phyloP scores from a whole-genome alignment of 2,329 filamentous ascomycete genomes.

The Fusarium hainanense region DNA sequence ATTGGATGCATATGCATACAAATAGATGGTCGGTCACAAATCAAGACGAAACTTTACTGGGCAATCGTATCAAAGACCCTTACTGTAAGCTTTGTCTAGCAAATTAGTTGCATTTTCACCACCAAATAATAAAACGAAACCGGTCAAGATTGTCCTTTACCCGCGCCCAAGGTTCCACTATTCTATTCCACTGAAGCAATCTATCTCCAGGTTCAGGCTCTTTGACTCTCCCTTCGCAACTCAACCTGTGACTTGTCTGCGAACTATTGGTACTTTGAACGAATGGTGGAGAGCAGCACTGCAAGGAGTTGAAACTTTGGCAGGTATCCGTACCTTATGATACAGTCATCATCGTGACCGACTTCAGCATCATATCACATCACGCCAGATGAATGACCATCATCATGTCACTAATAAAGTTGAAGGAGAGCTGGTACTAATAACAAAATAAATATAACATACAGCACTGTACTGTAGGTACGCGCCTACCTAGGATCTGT shows the following conservation, averaged over 20 bases:
- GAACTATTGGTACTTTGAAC: slow-evolving; percentile 10
- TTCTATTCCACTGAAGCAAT: neutral
- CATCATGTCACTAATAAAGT: slow-evolving; percentile 12
- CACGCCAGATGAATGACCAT: slow-evolving; percentile 10
- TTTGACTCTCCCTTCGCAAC: slow-evolving; percentile 7
- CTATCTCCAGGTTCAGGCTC: neutral
- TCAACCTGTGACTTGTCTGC: slow-evolving; percentile 24
- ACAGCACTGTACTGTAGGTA: neutral
- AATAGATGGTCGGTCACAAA: neutral
- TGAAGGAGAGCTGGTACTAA: neutral
- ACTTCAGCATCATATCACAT: slow-evolving; percentile 21
- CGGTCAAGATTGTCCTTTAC: slow-evolving; percentile 16
- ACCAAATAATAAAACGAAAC: slow-evolving; percentile 2
- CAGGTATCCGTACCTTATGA: neutral
- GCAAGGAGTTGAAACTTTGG: slow-evolving; percentile 7
- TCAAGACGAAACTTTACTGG: slow-evolving; percentile 17
- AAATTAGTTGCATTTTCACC: slow-evolving; percentile 11
- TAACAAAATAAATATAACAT: neutral
- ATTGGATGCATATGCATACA: neutral
- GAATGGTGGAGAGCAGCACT: slow-evolving; percentile 15
- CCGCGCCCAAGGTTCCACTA: slow-evolving; percentile 5
- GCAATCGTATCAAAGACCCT: slow-evolving; percentile 7
- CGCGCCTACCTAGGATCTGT: slow-evolving; percentile 1
- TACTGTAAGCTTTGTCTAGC: slow-evolving; percentile 21
- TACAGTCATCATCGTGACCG: slow-evolving; percentile 13